These are phyloP conservation scores for Colletotrichum lindemuthianum DNA, from an alignment of 2,329 filamentous ascomycete species.

Conservation along the genomic window DNA sequence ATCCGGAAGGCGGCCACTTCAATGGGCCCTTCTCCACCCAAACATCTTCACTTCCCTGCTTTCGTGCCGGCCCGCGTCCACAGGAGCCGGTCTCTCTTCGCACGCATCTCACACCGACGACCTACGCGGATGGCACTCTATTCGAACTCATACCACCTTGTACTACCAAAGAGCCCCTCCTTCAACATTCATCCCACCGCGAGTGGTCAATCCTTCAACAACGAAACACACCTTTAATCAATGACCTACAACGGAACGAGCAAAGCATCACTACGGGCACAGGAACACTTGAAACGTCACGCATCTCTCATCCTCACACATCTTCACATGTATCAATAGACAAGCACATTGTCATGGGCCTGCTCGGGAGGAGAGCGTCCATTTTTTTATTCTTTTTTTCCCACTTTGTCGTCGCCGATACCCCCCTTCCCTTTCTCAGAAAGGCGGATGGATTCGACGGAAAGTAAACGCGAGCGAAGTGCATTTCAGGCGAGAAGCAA, in stretches of 20 bases:
- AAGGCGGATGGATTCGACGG: constrained; percentile 35
- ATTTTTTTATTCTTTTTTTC: constrained; percentile 5
- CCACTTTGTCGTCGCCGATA: constrained; percentile 37
- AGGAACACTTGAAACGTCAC: constrained; percentile 28
- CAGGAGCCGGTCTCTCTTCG: constrained; percentile 32
- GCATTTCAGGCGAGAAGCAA: constrained; percentile 1
- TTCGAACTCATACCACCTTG: constrained; percentile 24
- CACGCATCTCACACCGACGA: constrained; percentile 14
- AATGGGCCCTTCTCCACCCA: neutral
- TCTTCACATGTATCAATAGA: constrained; percentile 27
- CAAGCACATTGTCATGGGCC: constrained; percentile 13
- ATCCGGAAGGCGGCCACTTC: neutral
- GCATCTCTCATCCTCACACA: neutral
- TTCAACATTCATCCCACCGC: constrained; percentile 2
- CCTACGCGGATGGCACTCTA: constrained; percentile 8
- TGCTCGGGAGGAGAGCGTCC: neutral
- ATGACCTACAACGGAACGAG: constrained; percentile 34
- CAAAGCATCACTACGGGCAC: constrained; percentile 31
- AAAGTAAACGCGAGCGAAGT: constrained; percentile 30
- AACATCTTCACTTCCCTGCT: neutral
- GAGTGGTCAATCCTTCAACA: constrained; percentile 1
- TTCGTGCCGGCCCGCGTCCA: constrained; percentile 31
- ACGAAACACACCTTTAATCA: constrained; percentile 29
- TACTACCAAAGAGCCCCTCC: constrained; percentile 13
- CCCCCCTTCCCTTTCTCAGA: constrained; percentile 35